Conservation (phyloP, 2,329 filamentous ascomycete species). For the Phaeosphaeriaceae sp. region DNA sequence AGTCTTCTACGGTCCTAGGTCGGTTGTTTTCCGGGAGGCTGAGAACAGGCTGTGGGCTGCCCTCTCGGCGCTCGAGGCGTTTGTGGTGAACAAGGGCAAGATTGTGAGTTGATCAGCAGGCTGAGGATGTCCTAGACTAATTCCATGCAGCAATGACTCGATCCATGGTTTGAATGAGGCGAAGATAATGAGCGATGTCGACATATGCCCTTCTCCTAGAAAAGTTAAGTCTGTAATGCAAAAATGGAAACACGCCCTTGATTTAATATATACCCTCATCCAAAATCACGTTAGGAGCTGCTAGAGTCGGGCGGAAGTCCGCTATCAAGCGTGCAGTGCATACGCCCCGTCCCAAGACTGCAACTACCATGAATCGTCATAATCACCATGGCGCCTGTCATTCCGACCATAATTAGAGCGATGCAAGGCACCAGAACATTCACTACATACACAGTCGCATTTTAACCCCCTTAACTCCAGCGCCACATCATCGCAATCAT, state of each 20-base stretch:
- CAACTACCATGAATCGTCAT: neutral
- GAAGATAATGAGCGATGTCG: neutral
- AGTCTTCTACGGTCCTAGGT: conserved; percentile 87
- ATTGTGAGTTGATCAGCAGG: conserved; percentile 54
- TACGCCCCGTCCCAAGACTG: too few relatives aligned
- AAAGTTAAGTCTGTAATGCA: neutral
- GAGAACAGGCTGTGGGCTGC: conserved; percentile 95
- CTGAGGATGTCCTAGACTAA: neutral
- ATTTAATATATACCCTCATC: neutral
- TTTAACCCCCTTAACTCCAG: neutral
- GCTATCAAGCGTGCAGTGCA: neutral
- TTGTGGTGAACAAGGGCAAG: conserved; percentile 92
- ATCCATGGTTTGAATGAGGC: conserved; percentile 33
- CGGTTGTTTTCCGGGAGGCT: conserved; percentile 90
- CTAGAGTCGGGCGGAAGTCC: neutral
- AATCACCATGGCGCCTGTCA: neutral
- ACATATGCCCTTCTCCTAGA: neutral
- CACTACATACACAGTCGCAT: neutral
- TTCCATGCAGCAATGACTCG: conserved; percentile 25
- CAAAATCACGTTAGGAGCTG: neutral
- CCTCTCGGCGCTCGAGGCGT: conserved; percentile 81
- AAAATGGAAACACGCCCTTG: neutral
- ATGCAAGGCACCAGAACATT: neutral
- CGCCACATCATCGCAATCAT: neutral
- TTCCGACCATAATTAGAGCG: neutral